A percentile compares a stretch with the other conserved stretches of the same genome.
Evolutionary conservation across 805 yeast species (phyloP).

Genomic region (Kluyveromyces lactis): DNA sequence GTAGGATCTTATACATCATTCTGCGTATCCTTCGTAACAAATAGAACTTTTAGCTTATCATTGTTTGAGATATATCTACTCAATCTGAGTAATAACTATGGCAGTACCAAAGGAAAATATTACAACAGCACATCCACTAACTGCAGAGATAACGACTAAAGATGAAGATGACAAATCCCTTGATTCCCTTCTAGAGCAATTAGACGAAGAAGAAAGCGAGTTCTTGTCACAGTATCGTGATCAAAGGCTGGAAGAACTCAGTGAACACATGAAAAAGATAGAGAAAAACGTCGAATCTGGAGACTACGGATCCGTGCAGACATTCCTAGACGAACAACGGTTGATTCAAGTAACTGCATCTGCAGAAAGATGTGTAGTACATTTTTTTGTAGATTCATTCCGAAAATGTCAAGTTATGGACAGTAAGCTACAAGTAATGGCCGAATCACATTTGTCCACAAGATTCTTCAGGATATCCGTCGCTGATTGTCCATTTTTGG

Average conservation of each 20-base stretch:
- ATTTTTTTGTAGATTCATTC: constrained; percentile 57
- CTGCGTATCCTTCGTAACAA: too few relatives aligned
- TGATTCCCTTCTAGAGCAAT: constrained; percentile 37
- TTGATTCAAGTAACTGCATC: constrained; percentile 44
- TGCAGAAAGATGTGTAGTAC: constrained; percentile 40
- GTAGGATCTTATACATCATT: too few relatives aligned
- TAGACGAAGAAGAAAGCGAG: constrained; percentile 40
- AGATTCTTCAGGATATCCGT: constrained; percentile 51
- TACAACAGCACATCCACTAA: too few relatives aligned
- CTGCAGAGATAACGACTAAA: neutral
- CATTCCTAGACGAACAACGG: constrained; percentile 43
- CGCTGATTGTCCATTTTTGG: constrained; percentile 63
- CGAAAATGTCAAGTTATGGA: constrained; percentile 55
- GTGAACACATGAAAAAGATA: constrained; percentile 32
- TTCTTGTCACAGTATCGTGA: constrained; percentile 52
- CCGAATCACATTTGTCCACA: constrained; percentile 50
- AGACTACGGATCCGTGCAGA: constrained; percentile 38
- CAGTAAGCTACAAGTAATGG: constrained; percentile 34
- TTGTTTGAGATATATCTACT: too few relatives aligned
- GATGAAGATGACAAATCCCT: constrained; percentile 20
- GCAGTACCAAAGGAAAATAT: too few relatives aligned
- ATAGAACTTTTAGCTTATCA: too few relatives aligned
- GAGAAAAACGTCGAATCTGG: constrained; percentile 30
- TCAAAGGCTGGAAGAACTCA: constrained; percentile 49
- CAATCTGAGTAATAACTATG: too few relatives aligned